Percentiles rank a stretch among this genome's conserved stretches.
These are phyloP conservation scores for Ganoderma boninense DNA, from an alignment of 1,284 basidiomycete species.

Conservation along the genomic window DNA sequence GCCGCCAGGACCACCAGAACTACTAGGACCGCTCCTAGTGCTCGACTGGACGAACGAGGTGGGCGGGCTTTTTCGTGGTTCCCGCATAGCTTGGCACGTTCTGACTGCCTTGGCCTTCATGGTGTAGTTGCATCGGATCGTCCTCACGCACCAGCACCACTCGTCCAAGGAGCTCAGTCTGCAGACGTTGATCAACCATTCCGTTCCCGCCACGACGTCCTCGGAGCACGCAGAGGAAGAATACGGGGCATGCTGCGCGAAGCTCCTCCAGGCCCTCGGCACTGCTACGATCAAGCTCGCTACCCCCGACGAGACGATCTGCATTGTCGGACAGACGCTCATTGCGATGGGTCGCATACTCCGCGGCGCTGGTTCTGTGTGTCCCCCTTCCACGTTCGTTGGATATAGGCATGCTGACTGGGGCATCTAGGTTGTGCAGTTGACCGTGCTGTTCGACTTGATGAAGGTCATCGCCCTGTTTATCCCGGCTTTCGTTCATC, in stretches of 20 bases:
- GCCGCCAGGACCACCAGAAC: constrained; percentile 30
- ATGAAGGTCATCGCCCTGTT: constrained; percentile 54
- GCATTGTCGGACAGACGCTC: constrained; percentile 22
- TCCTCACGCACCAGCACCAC: constrained; percentile 61
- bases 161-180: constrained; percentile 54
- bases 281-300: constrained; percentile 25
- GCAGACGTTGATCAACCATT: constrained; percentile 59
- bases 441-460: constrained; percentile 63
- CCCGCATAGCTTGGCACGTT: not conserved
- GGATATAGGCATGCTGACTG: constrained; percentile 9
- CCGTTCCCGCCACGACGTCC: constrained; percentile 39
- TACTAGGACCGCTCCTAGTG: constrained; percentile 27
- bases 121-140: constrained; percentile 61
- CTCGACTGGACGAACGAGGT: constrained; percentile 63
- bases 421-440: constrained; percentile 48
- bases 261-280: constrained; percentile 60
- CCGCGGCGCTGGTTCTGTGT: constrained; percentile 49
- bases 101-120: not conserved
- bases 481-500: constrained; percentile 56
- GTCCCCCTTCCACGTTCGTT: constrained; percentile 34
- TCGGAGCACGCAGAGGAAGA: constrained; percentile 40
- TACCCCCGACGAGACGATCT: constrained; percentile 27
- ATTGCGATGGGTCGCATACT: constrained; percentile 40
- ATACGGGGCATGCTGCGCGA: constrained; percentile 52
- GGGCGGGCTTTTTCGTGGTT: constrained; percentile 9